Base-by-base conservation (phyloP, 257 asterid species). In the Solanum megistacrolobum region DNA sequence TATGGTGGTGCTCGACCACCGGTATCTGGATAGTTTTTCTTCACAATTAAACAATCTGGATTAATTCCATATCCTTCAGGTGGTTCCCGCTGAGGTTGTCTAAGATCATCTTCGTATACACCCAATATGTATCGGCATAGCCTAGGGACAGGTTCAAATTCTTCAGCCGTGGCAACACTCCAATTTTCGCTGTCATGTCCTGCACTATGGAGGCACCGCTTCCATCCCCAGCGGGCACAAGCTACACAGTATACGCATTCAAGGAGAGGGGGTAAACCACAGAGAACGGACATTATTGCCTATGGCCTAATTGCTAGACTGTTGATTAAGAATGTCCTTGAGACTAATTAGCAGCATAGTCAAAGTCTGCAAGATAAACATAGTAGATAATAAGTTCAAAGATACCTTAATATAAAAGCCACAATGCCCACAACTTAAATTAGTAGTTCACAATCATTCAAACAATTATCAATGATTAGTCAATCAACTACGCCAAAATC, bases 151-250 rank as follows among this genome's bases (percentile, higher is more conserved):
- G 98, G 98, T 65, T 94, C 96, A 68, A 96, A 94, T 74, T 96
- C 98, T 78, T 94, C 95, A 6, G 94, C 86, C 3, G 94, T 89
- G 83, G 98, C 94, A 6, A 79, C 91, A 84, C 91, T 94, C 98
- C 98, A 94, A 5, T 91, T 88, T 90, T 93, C 95, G 23, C 98
- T 95, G 73, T 96, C 98, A 83, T 93, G 96, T 16, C 95, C 95
- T 55, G 96, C 98, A 85, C 91, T 92, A 88, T 95, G 95, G 83
- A 95, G 93, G 85, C 99, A 95, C 75, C 98, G 92, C 87, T 96
- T 95, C 95, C 98, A 95, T 12, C 90, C 98, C 98, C 98, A 95
- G 11, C 98, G 92, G 6, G 96, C 91, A 83, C 98, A 96, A 6
- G 88, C 98, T 88, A 94, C 83, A 90, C 98, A 92, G 92, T 91